Evolutionary conservation across 2,329 filamentous ascomycete genomes (phyloP).

Genomic region (Microdochium bolleyi): DNA sequence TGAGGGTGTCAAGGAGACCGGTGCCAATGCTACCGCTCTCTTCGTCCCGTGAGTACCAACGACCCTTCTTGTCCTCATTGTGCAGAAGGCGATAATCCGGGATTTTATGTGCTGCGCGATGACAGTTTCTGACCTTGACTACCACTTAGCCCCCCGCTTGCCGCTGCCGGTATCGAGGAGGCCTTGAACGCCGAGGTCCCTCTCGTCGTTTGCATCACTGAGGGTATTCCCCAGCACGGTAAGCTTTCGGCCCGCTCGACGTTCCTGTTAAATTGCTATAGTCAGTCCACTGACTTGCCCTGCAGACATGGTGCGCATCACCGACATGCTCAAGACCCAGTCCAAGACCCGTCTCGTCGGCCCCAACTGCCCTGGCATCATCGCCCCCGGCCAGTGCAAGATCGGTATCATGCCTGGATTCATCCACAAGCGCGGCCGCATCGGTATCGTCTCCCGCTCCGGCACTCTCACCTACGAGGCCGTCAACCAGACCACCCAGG

Average conservation of each 20-base stretch:
- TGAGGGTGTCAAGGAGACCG: conserved; percentile 84
- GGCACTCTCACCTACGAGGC: conserved; percentile 99
- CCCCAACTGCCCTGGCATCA: conserved; percentile 97
- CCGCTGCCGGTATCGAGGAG: conserved; percentile 93
- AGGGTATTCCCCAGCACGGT: conserved; percentile 97
- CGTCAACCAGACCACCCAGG: conserved; percentile 98
- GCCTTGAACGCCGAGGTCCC: conserved; percentile 88
- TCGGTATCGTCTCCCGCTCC: conserved; percentile 96
- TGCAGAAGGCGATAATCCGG: too few relatives aligned
- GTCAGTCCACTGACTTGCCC: neutral
- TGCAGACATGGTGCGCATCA: conserved; percentile 96
- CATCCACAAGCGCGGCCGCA: conserved; percentile 98
- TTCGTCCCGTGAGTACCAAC: conserved; percentile 80
- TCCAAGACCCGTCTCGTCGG: conserved; percentile 94
- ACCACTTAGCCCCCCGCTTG: conserved; percentile 66
- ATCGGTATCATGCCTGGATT: conserved; percentile 99
- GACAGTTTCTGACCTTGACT: neutral
- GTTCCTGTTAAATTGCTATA: neutral
- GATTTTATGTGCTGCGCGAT: conserved; percentile 8
- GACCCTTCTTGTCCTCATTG: too few relatives aligned
- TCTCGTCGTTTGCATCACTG: conserved; percentile 93
- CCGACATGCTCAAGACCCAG: conserved; percentile 95
- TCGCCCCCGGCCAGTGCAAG: conserved; percentile 94
- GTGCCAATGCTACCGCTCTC: conserved; percentile 85
- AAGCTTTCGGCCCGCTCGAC: conserved; percentile 23